Evolutionary conservation across 2,329 filamentous ascomycete genomes (phyloP).

Genomic region (Arachnomyces sp.): DNA sequence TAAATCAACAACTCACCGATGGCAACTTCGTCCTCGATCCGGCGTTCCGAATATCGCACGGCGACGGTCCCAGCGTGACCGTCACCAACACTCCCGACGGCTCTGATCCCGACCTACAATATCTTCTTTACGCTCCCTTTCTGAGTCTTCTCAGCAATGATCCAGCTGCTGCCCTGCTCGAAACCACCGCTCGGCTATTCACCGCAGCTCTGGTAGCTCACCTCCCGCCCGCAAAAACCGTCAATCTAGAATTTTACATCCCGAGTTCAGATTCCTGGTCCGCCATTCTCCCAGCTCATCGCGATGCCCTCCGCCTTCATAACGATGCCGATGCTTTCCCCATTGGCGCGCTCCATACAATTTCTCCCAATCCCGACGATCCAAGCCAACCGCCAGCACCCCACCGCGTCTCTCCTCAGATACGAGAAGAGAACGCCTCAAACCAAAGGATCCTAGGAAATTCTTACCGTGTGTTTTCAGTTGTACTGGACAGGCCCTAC

Average conservation of each 20-base stretch:
- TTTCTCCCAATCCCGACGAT: too few relatives aligned
- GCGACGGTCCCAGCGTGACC: conserved; percentile 7
- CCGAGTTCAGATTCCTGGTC: background rate
- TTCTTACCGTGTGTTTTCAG: too few relatives aligned
- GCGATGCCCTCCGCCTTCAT: too few relatives aligned
- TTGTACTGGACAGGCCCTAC: too few relatives aligned
- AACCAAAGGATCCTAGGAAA: too few relatives aligned
- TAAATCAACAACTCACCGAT: conserved; percentile 8
- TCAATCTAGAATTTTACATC: conserved; percentile 13
- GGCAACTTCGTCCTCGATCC: conserved; percentile 4
- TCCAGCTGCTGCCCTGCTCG: conserved; percentile 3
- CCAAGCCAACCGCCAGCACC: too few relatives aligned
- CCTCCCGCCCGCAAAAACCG: conserved; percentile 7
- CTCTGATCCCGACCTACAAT: conserved; percentile 10
- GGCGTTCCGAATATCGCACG: conserved; percentile 6
- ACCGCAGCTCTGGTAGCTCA: conserved; percentile 5
- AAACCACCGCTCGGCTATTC: conserved; percentile 13
- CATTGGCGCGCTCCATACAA: too few relatives aligned
- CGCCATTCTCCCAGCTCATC: too few relatives aligned
- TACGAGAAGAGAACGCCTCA: too few relatives aligned
- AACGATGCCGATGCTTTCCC: too few relatives aligned
- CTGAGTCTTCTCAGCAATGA: conserved; percentile 6
- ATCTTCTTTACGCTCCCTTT: conserved; percentile 11
- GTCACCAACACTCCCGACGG: conserved; percentile 10
- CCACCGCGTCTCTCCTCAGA: too few relatives aligned